Conservation (phyloP, 2,329 filamentous ascomycete genomes). For the Cladosporium sphaerospermum region DNA sequence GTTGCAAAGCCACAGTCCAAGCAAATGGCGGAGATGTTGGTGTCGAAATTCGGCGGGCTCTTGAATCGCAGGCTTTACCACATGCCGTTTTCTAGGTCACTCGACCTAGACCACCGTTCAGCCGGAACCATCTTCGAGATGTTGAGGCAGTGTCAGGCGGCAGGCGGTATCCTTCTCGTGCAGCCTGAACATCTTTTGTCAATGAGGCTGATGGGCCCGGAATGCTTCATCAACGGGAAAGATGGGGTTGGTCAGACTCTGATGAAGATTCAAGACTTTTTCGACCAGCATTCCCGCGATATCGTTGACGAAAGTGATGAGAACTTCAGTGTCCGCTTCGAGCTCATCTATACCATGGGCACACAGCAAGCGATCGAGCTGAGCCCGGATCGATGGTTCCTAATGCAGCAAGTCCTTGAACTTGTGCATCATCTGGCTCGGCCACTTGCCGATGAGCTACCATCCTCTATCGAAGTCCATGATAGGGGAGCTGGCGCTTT, state of each 20-base stretch:
- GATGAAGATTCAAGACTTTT: slow-evolving; percentile 46
- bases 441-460: slow-evolving; percentile 8
- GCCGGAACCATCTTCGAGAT: slow-evolving; percentile 33
- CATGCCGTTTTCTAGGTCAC: slow-evolving; percentile 53
- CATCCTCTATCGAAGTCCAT: slow-evolving; percentile 16
- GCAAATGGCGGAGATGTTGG: slow-evolving; percentile 53
- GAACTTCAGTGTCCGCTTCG: slow-evolving; percentile 36
- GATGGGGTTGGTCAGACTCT: slow-evolving; percentile 41
- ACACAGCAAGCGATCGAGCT: slow-evolving; percentile 35
- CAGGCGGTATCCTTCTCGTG: slow-evolving; percentile 51
- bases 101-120: slow-evolving; percentile 28
- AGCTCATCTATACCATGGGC: slow-evolving; percentile 41
- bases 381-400: slow-evolving; percentile 36
- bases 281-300: slow-evolving; percentile 49
- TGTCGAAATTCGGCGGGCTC: slow-evolving; percentile 50
- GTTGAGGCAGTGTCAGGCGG: slow-evolving; percentile 37
- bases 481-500: slow-evolving; percentile 32
- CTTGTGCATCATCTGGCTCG: slow-evolving; percentile 19
- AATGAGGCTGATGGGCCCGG: slow-evolving; percentile 56
- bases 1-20: slow-evolving; percentile 52
- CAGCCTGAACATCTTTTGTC: slow-evolving; percentile 61
- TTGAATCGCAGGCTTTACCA: slow-evolving; percentile 49
- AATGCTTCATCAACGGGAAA: slow-evolving; percentile 47
- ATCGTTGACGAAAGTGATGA: slow-evolving; percentile 57
- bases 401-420: slow-evolving; percentile 31